Conservation (phyloP, 208 protist genomes). For the Phytomonas francai region DNA sequence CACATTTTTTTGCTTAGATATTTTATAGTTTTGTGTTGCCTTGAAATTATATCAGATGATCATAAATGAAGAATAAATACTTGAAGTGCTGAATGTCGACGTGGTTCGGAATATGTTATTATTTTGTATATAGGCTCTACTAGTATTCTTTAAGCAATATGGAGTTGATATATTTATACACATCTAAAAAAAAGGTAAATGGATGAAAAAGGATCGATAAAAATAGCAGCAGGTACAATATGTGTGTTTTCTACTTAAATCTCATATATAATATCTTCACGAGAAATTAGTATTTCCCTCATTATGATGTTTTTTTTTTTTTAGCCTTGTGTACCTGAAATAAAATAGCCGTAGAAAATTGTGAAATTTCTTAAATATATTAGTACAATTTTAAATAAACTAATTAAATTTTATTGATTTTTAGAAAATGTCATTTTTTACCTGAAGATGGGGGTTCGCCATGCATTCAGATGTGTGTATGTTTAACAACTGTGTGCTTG, state of each 20-base stretch:
- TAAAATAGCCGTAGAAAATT: background rate
- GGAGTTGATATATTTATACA: conserved; percentile 4
- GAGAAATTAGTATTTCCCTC: background rate
- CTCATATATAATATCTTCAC: background rate
- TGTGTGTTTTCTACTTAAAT: background rate
- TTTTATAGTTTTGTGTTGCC: background rate
- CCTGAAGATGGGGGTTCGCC: background rate
- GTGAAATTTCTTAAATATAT: background rate
- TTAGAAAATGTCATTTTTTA: background rate
- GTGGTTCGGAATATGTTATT: background rate
- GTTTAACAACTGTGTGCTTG: conserved; percentile 1
- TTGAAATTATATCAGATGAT: background rate
- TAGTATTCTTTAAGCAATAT: background rate
- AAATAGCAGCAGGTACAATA: background rate
- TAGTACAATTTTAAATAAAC: background rate
- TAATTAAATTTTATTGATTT: background rate
- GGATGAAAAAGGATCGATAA: background rate
- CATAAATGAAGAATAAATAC: background rate
- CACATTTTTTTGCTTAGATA: background rate
- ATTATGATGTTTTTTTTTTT: background rate
- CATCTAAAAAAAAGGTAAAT: background rate
- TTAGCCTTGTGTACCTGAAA: background rate
- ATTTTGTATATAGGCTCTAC: background rate
- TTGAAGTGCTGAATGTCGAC: background rate
- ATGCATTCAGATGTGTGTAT: conserved; percentile 6